Conservation (phyloP, 129 eudicot genomes). For the Chrysanthemum seticuspe region DNA sequence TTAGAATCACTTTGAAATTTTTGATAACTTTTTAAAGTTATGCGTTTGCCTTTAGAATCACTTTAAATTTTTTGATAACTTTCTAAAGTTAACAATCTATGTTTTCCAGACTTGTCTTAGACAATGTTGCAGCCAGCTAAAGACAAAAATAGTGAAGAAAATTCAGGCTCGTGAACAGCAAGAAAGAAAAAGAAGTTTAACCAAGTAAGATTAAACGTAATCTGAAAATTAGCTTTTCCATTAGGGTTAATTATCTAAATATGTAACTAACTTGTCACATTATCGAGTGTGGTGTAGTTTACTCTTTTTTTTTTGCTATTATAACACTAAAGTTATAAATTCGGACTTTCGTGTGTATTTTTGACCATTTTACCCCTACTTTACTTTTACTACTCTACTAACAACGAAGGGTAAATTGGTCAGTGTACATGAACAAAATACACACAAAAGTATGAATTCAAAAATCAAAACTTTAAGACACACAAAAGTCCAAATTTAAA, state of each 20-base stretch:
- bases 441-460: no score
- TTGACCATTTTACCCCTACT: no score
- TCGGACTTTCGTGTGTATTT: no score
- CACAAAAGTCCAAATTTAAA: no score
- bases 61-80: background rate
- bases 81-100: conserved; percentile 20
- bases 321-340: no score
- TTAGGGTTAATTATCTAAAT: background rate
- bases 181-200: conserved; percentile 90
- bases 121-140: conserved; percentile 88
- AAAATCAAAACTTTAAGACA: no score
- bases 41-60: conserved; percentile 10
- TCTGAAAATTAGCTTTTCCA: background rate
- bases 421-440: no score
- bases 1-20: background rate
- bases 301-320: no score
- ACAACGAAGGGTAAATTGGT: no score
- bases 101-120: conserved; percentile 66
- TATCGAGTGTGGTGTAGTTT: no score
- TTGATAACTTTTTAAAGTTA: conserved; percentile 2
- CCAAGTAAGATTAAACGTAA: conserved; percentile 48
- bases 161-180: conserved; percentile 99
- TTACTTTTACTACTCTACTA: no score
- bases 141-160: conserved; percentile 86
- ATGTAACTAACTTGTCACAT: no score